Percentiles rank a stretch among this genome's conserved stretches.
Conservation (phyloP, 352 stramenopile genomes). For the Phytophthora colocasiae region DNA sequence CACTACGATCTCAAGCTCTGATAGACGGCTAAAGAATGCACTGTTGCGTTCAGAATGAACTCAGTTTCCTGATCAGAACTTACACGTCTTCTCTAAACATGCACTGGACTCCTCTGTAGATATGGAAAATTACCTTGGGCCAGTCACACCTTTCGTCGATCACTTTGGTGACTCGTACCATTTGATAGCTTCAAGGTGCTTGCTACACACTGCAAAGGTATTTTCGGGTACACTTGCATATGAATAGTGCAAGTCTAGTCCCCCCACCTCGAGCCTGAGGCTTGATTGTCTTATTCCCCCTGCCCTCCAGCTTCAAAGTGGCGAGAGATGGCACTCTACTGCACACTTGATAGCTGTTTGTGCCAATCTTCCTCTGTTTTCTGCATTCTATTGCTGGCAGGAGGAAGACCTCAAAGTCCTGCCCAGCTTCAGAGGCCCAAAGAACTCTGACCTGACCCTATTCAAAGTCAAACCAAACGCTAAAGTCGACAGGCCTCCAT, state of each 20-base stretch:
- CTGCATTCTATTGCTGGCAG: slow-evolving; percentile 43
- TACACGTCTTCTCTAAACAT: slow-evolving; percentile 20
- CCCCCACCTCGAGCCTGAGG: slow-evolving; percentile 8
- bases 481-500: slow-evolving; percentile 41
- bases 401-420: slow-evolving; percentile 7
- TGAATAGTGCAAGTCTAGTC: slow-evolving; percentile 25
- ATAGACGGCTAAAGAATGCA: too few species aligned
- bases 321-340: slow-evolving; percentile 22
- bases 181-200: slow-evolving; percentile 11
- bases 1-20: slow-evolving; percentile 74
- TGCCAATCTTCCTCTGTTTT: slow-evolving; percentile 38
- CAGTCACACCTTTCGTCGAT: not conserved
- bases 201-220: not conserved
- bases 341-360: slow-evolving; percentile 8
- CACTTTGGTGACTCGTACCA: not conserved
- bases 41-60: slow-evolving; percentile 33
- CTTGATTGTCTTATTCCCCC: slow-evolving; percentile 1
- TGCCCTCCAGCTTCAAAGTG: slow-evolving; percentile 23
- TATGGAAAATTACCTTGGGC: slow-evolving; percentile 12
- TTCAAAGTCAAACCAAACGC: slow-evolving; percentile 16
- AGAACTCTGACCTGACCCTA: slow-evolving; percentile 43
- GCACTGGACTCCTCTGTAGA: slow-evolving; percentile 19
- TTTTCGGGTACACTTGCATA: slow-evolving; percentile 12
- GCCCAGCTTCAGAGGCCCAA: slow-evolving; percentile 28
- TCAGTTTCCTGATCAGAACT: slow-evolving; percentile 25